phyloP scores from a whole-genome alignment of 192 early-diverging fungal species.

The Pilaira anomala region DNA sequence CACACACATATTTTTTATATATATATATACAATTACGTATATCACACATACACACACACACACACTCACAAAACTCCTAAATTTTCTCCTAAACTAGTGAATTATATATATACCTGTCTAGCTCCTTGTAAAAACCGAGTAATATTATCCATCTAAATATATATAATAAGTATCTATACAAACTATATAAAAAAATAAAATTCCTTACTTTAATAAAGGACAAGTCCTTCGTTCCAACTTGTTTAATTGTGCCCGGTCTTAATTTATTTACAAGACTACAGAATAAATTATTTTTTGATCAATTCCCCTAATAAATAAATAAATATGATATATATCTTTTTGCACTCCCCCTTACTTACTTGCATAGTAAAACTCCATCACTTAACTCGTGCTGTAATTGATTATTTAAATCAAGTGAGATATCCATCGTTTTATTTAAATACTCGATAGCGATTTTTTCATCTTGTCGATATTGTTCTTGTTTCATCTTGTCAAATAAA shows the following conservation, averaged over 20 bases:
- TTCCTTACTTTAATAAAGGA: slow-evolving; percentile 68
- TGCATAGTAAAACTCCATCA: slow-evolving; percentile 78
- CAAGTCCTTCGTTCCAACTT: slow-evolving; percentile 64
- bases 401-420: slow-evolving; percentile 10
- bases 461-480: slow-evolving; percentile 22
- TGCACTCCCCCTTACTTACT: slow-evolving; percentile 38
- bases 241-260: slow-evolving; percentile 66
- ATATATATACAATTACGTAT: too few relatives aligned
- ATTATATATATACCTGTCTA: slow-evolving; percentile 42
- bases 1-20: too few relatives aligned
- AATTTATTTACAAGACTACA: slow-evolving; percentile 72
- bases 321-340: not conserved
- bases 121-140: slow-evolving; percentile 71
- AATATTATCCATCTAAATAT: slow-evolving; percentile 80
- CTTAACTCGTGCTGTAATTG: slow-evolving; percentile 57
- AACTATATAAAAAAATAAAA: not conserved
- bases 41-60: too few relatives aligned
- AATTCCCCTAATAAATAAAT: not conserved
- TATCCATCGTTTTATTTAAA: slow-evolving; percentile 3
- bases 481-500: slow-evolving; percentile 27
- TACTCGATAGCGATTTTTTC: slow-evolving; percentile 18
- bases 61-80: not conserved
- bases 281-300: slow-evolving; percentile 3
- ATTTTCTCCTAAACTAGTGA: slow-evolving; percentile 14
- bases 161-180: not conserved